Base-by-base conservation (phyloP, 225 moss, liverwort and hornwort genomes). In the Neckera pumila region DNA sequence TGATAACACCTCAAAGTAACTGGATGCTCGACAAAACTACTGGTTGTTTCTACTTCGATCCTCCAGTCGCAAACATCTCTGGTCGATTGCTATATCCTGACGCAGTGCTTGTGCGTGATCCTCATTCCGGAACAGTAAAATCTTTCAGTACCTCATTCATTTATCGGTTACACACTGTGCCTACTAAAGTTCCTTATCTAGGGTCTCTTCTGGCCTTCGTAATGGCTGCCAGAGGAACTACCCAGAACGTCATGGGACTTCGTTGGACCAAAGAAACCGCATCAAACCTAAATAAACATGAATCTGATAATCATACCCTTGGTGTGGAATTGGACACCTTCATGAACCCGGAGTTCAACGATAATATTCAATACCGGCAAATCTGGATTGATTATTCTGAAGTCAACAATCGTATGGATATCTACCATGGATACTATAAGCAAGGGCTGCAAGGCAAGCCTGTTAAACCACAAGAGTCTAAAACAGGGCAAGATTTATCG, bases 251-350 rank as follows among this genome's bases (percentile, higher is more conserved):
- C 28, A 79, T 90, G 80, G 82, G 84, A 72, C 84, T 51, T 51
- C 3, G n/a, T n/a, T n/a, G 14, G 15, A 51, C 54, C 4, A 1
- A 22, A 0, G 42, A 14, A 2, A 72, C 54, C 16, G 2, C 1
- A 19, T 27, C 13, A 2, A 72, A 43, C 16, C 2, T 1, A 33
- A 61, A 61, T 10, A 33, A 86, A 53, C 13, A 6, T 4, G 43
- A 6, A 27, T 26, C 26, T 60, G 25, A 59, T 36, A 3, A 34
- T 18, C 45, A 65, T 31, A 84, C 84, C 12, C 56, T 84, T 10
- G 80, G 20, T 4, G 63, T 63, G 22, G 84, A 87, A 28, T 38
- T 65, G 10, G 84, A 84, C 30, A 62, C 79, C 26, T 2, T 6
- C 7, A 2, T 19, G 30, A 47, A 9, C 47, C 10, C 10, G 47